Base-by-base conservation (phyloP, 148 eudicot species). In the Camellia japonica region DNA sequence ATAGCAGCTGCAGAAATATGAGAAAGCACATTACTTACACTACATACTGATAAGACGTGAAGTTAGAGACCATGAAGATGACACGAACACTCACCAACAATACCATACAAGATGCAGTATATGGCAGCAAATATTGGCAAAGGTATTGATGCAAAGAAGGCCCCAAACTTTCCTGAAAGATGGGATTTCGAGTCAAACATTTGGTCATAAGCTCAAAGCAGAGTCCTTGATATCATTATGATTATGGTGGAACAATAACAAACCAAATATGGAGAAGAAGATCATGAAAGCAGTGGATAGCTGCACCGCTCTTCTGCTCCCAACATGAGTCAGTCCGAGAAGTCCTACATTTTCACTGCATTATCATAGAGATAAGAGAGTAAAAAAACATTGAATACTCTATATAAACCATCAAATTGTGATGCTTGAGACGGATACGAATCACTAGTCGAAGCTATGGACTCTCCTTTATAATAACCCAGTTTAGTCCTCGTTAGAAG, bases 221-320 rank as follows among this genome's bases (percentile, higher is more conserved):
- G 65, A 18, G 20, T n/a, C 6, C 65, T 1, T 16, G 38, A 62
- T n/a, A 41, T 3, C 43, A 43, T 71, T 23, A 52, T 3, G 2
- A 14, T 30, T 30, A 30, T 3, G 52, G 46, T 19, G 46, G 15
- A 15, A 67, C 7, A 60, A 78, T 20, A 41, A 69, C 92, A 16
- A 80, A 96, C 99, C 98, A 30, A 96, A 92, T 86, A 96, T 92
- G 46, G 98, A 90, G 88, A 96, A 96, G 87, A 93, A 91, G 76
- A 96, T 78, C 99, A 96, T 94, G 94, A 96, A 96, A 81, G 83
- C 88, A 16, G 97, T 89, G 71, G 99, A 96, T 61, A 91, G 84
- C 84, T 96, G 97, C 70, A 96, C 99, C 18, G 89, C 99, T 90
- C 99, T 94, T 83, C 99, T 91, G 78, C 99, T 96, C 74, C 99